phyloP scores from a whole-genome alignment of 352 stramenopile species.

The Plasmopara muralis region DNA sequence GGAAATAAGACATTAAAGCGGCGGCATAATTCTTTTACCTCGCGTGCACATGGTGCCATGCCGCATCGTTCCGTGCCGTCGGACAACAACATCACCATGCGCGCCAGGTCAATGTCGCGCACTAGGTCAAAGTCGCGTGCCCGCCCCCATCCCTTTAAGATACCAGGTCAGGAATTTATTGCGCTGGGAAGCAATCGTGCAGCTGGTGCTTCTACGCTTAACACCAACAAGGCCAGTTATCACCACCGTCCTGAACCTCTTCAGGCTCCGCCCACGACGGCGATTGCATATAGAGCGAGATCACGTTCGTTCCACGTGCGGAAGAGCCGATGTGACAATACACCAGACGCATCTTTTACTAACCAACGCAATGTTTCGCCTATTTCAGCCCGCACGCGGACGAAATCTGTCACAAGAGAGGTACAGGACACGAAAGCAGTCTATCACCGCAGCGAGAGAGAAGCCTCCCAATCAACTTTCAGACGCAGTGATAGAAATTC shows the following conservation, averaged over 20 bases:
- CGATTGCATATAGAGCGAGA: constrained; percentile 5
- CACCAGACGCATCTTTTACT: neutral
- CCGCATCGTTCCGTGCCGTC: constrained; percentile 3
- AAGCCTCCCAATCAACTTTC: constrained; percentile 31
- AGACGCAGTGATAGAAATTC: constrained; percentile 21
- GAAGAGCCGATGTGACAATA: constrained; percentile 1
- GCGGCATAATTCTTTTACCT: constrained; percentile 33
- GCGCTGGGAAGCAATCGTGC: constrained; percentile 32
- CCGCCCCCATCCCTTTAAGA: constrained; percentile 19
- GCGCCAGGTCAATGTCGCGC: constrained; percentile 52
- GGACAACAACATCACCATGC: constrained; percentile 23
- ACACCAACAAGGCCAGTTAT: constrained; percentile 37
- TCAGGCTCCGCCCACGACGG: neutral
- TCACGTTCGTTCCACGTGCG: constrained; percentile 22
- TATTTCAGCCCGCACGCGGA: constrained; percentile 27
- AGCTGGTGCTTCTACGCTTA: constrained; percentile 15
- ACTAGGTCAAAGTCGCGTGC: constrained; percentile 56
- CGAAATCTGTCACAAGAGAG: constrained; percentile 34
- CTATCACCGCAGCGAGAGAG: constrained; percentile 14
- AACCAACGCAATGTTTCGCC: constrained; percentile 15
- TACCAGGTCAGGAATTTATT: constrained; percentile 38
- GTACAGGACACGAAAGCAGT: constrained; percentile 18
- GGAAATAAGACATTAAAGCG: constrained; percentile 47
- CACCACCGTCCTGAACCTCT: constrained; percentile 16
- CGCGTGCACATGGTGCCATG: constrained; percentile 4